These are phyloP conservation scores for Myxozyma kluyveri DNA, from an alignment of 805 yeast species.

Conservation along the genomic window DNA sequence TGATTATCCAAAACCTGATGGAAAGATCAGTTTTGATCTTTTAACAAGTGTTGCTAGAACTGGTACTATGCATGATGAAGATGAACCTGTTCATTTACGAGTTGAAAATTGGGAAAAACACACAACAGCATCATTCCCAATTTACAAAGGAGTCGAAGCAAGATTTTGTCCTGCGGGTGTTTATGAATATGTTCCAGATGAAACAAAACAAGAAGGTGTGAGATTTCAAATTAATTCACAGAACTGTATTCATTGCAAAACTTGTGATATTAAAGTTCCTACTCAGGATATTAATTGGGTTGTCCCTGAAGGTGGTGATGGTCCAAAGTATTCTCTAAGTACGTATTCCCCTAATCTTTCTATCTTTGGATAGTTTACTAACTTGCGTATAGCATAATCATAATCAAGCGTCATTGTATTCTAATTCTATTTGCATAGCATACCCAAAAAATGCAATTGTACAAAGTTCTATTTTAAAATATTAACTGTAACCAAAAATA, in stretches of 20 bases:
- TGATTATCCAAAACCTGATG: slow-evolving; percentile 94
- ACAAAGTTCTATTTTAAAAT: too few relatives aligned
- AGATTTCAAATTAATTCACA: slow-evolving; percentile 92
- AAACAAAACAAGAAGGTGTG: slow-evolving; percentile 56
- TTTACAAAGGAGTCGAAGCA: slow-evolving; percentile 81
- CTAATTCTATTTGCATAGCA: too few relatives aligned
- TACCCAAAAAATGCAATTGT: too few relatives aligned
- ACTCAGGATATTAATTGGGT: slow-evolving; percentile 92
- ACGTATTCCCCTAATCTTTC: too few relatives aligned
- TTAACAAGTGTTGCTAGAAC: slow-evolving; percentile 94
- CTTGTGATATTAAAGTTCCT: slow-evolving; percentile 90
- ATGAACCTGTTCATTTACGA: slow-evolving; percentile 85
- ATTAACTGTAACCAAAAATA: too few relatives aligned
- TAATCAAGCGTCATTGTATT: too few relatives aligned
- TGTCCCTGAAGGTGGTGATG: slow-evolving; percentile 99
- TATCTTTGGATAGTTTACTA: too few relatives aligned
- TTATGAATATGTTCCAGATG: slow-evolving; percentile 84
- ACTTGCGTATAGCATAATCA: too few relatives aligned
- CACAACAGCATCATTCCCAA: slow-evolving; percentile 66
- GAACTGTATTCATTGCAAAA: slow-evolving; percentile 97
- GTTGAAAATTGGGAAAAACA: slow-evolving; percentile 52
- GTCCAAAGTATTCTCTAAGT: slow-evolving; percentile 89
- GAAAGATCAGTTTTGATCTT: slow-evolving; percentile 84
- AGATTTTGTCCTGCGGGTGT: slow-evolving; percentile 99
- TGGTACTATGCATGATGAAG: slow-evolving; percentile 93